Conservation (phyloP, 225 moss, liverwort and hornwort species). For the Anthoceros angustus region DNA sequence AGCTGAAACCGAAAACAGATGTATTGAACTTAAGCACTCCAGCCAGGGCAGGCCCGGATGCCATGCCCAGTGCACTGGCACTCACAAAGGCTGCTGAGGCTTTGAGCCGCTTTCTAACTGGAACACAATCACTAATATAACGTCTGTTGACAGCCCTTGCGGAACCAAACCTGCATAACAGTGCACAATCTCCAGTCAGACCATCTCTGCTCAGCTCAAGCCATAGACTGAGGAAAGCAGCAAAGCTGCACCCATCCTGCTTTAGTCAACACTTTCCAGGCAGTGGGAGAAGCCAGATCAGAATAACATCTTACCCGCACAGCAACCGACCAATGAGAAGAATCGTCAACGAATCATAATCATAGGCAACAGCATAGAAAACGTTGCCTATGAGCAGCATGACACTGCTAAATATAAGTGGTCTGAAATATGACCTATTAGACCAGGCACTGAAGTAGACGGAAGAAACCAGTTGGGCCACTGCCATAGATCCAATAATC, state of each 20-base stretch:
- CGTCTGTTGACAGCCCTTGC: constrained; percentile 77
- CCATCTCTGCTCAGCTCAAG: too few species aligned
- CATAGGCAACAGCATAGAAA: constrained; percentile 59
- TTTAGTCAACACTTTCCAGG: too few species aligned
- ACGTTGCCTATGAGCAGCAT: constrained; percentile 62
- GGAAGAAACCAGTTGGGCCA: constrained; percentile 68
- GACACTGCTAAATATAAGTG: constrained; percentile 60
- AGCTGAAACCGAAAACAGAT: constrained; percentile 49
- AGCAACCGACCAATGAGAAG: constrained; percentile 77
- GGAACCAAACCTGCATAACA: constrained; percentile 46
- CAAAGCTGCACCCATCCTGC: too few species aligned
- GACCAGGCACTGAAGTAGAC: constrained; percentile 82
- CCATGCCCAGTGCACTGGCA: constrained; percentile 81
- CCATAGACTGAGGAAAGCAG: too few species aligned
- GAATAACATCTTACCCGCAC: constrained; percentile 39
- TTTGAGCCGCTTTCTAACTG: constrained; percentile 35
- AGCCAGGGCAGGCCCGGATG: constrained; percentile 64
- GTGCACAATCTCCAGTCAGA: too few species aligned
- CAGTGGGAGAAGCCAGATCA: too few species aligned
- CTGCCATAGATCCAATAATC: constrained; percentile 77
- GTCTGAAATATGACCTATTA: constrained; percentile 62
- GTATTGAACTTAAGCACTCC: constrained; percentile 36
- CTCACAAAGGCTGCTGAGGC: constrained; percentile 89
- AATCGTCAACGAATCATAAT: constrained; percentile 47
- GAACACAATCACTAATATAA: constrained; percentile 75